These are phyloP conservation scores for Amaranthus tricolor DNA, from an alignment of 179 eudicot genomes.

Conservation along the genomic window DNA sequence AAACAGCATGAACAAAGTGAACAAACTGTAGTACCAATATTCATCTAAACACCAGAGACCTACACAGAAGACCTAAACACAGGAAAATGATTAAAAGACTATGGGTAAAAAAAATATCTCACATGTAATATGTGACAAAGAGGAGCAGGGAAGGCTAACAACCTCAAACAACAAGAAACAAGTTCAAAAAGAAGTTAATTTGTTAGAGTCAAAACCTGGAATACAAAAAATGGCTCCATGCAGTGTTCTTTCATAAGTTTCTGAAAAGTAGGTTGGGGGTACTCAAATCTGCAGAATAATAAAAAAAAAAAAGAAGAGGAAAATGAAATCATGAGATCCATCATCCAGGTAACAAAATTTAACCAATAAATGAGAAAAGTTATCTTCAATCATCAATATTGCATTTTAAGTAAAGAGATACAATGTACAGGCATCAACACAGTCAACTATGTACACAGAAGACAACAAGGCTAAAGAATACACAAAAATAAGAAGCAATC, in stretches of 20 bases:
- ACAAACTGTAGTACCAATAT: conserved; percentile 96
- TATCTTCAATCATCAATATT: background rate
- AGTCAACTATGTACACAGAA: background rate
- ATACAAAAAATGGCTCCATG: conserved; percentile 99
- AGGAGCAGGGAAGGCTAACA: conserved; percentile 8
- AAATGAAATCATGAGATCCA: background rate
- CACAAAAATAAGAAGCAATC: background rate
- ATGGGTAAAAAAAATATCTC: background rate
- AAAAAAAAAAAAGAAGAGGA: background rate
- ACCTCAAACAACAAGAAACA: background rate
- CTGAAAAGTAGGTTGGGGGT: conserved; percentile 98
- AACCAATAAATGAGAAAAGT: background rate
- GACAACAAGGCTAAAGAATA: background rate
- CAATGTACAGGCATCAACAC: background rate
- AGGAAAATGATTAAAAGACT: background rate
- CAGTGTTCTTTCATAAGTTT: conserved; percentile 95
- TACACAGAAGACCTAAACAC: conserved; percentile 87
- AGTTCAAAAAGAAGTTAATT: background rate
- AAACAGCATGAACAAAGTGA: conserved; percentile 91
- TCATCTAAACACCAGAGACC: conserved; percentile 99
- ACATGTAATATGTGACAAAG: background rate
- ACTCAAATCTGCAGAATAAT: conserved; percentile 72
- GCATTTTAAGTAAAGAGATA: background rate
- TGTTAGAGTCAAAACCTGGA: conserved; percentile 66
- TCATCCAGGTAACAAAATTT: background rate